Evolutionary conservation across 768 basidiomycete genomes (phyloP).

Genomic region (Psilocybe subaeruginosa): DNA sequence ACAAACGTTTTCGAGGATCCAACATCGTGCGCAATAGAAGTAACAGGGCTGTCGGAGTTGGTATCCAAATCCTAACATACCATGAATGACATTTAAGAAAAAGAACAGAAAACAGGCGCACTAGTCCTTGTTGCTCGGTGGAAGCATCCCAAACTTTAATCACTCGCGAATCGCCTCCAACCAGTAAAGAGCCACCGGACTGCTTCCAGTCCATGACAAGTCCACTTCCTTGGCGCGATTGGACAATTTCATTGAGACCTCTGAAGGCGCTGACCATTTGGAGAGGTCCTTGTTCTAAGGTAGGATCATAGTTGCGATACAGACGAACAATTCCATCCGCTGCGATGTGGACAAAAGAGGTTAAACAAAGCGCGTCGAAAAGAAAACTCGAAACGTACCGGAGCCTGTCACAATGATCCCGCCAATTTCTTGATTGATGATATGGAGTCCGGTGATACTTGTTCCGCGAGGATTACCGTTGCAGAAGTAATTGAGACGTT

Average conservation of each 20-base stretch:
- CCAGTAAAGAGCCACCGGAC: slow-evolving; percentile 78
- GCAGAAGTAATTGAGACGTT: slow-evolving; percentile 79
- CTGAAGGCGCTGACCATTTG: slow-evolving; percentile 96
- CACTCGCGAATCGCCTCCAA: slow-evolving; percentile 88
- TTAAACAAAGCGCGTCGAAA: neutral
- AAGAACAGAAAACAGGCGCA: slow-evolving; percentile 35
- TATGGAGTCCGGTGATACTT: slow-evolving; percentile 83
- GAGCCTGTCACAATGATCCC: slow-evolving; percentile 89
- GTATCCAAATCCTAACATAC: slow-evolving; percentile 80
- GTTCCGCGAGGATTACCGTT: slow-evolving; percentile 87
- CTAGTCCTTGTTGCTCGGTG: slow-evolving; percentile 77
- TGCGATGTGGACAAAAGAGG: slow-evolving; percentile 31
- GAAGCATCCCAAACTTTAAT: slow-evolving; percentile 96
- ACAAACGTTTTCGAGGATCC: slow-evolving; percentile 80
- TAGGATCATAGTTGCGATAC: slow-evolving; percentile 89
- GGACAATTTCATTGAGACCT: slow-evolving; percentile 78
- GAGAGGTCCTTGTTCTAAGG: slow-evolving; percentile 68
- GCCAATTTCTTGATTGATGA: slow-evolving; percentile 95
- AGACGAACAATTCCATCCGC: slow-evolving; percentile 93
- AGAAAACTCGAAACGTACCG: slow-evolving; percentile 48
- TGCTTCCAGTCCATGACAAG: slow-evolving; percentile 95
- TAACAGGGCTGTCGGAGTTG: slow-evolving; percentile 87
- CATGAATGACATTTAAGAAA: slow-evolving; percentile 5
- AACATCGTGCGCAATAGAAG: slow-evolving; percentile 78
- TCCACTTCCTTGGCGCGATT: slow-evolving; percentile 77